Evolutionary conservation across 192 early-diverging fungal species (phyloP), one percentile per base, ranked within the genome.

Genomic region (Rhizoclosmatium globosum): DNA sequence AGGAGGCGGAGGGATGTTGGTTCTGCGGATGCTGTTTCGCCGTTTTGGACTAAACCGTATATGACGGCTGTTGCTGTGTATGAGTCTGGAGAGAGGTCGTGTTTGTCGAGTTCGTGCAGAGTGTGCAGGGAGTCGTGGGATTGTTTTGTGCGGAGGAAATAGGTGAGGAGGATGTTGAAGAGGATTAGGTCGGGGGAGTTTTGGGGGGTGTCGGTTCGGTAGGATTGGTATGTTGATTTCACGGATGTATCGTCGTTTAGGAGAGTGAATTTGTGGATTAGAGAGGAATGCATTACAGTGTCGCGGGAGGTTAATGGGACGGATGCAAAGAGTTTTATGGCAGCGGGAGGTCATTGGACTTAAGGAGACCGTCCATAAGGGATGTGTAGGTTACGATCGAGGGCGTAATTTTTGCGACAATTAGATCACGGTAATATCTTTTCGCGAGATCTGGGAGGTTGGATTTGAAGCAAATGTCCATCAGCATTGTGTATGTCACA

Each of bases 321-420:
- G 17, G 17, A 21, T 9, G 50, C 70, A 53, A 71, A 71, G 2
- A 71, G n/a, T 57, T 57, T 50, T 21, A 71, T 13, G 7, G 70
- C 70, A 39, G n/a, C 38, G 19, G 2, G 7, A 71, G 41, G 3
- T 71, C 70, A 3, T 42, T 15, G 48, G 17, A 19, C 47, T 57
- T 71, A 7, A 71, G 41, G 9, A 71, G 38, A 0, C 70, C 70
- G 50, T 71, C 56, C 70, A 71, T 71, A 2, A 71, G 70, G 7
- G 42, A n/a, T 17, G 70, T 71, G 50, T 50, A 57, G 2, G 56
- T 58, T 3, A 57, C 21, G 7, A 71, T 9, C 3, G 50, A 23
- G 3, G 70, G 70, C 42, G 15, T 9, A 15, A 71, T 17, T 15
- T 50, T 50, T 11, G 9, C 15, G 39, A 19, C 23, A 13, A 50